Evolutionary conservation across 2,329 filamentous ascomycete species (phyloP).

Genomic region (Venturiaceae sp.): DNA sequence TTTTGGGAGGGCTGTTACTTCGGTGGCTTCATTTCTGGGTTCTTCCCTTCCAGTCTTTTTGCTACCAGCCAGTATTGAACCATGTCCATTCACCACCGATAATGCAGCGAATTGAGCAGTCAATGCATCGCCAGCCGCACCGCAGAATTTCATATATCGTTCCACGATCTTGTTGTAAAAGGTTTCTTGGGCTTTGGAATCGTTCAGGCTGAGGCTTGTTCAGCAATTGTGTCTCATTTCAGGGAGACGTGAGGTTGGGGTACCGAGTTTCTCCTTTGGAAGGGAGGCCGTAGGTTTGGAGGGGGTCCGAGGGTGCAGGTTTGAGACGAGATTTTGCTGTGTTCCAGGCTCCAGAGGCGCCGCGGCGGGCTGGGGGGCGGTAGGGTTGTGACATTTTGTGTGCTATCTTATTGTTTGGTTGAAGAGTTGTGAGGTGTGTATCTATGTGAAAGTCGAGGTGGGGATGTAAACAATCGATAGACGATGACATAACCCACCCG

Average conservation of each 20-base stretch:
- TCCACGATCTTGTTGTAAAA: slow-evolving; percentile 85
- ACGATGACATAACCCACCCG: background rate
- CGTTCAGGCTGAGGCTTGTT: slow-evolving; percentile 30
- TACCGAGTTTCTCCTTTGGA: slow-evolving; percentile 88
- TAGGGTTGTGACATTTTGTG: slow-evolving; percentile 4
- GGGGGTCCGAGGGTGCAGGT: slow-evolving; percentile 50
- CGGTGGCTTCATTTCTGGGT: background rate
- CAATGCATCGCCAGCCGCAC: slow-evolving; percentile 59
- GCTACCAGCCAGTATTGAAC: slow-evolving; percentile 9
- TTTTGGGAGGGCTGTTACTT: slow-evolving; percentile 8
- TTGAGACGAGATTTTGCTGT: slow-evolving; percentile 32
- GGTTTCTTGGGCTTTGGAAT: slow-evolving; percentile 67
- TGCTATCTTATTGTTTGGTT: slow-evolving; percentile 13
- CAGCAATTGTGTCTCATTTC: slow-evolving; percentile 9
- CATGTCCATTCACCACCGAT: slow-evolving; percentile 14
- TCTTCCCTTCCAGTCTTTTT: background rate
- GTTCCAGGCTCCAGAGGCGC: slow-evolving; percentile 47
- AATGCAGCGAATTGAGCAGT: slow-evolving; percentile 66
- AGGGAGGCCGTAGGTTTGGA: slow-evolving; percentile 74
- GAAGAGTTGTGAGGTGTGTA: background rate
- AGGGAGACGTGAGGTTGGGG: slow-evolving; percentile 10
- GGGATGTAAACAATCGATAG: background rate
- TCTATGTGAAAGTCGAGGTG: background rate
- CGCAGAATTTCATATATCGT: slow-evolving; percentile 84
- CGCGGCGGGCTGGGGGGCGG: slow-evolving; percentile 19